Conservation (phyloP, 2,329 filamentous ascomycete species). For the Xylaria sp. region DNA sequence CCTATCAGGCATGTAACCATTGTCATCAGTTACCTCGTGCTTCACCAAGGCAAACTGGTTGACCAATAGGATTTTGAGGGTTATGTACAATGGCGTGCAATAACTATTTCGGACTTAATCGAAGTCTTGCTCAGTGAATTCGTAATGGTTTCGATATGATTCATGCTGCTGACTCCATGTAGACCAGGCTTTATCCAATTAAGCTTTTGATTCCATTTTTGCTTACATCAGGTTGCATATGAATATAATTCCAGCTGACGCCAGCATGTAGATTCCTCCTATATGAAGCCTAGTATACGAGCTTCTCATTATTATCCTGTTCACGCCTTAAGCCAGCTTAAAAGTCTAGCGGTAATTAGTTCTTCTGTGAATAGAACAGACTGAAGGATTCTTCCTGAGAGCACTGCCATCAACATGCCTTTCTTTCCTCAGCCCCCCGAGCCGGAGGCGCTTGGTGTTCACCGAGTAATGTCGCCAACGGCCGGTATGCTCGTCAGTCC, state of each 20-base stretch:
- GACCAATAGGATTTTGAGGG: no score
- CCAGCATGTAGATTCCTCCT: neutral
- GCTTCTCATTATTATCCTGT: neutral
- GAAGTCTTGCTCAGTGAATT: neutral
- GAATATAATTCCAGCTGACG: neutral
- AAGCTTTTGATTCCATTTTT: neutral
- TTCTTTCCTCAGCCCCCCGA: slow-evolving; percentile 23
- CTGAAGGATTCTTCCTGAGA: no score
- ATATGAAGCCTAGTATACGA: neutral
- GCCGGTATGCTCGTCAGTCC: slow-evolving; percentile 23
- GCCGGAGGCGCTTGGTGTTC: slow-evolving; percentile 21
- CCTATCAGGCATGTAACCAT: neutral
- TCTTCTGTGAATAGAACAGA: neutral
- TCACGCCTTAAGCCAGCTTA: no score
- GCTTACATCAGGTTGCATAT: neutral
- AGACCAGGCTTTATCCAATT: neutral
- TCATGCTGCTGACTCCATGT: neutral
- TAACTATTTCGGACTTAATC: neutral
- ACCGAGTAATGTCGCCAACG: slow-evolving; percentile 20
- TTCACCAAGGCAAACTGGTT: neutral
- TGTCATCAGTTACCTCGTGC: neutral
- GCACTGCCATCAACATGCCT: neutral
- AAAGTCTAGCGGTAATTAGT: neutral
- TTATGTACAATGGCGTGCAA: neutral
- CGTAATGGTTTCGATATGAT: neutral